These are phyloP conservation scores for Coemansia sp. DNA, from an alignment of 192 early-diverging fungal genomes.

Conservation along the genomic window DNA sequence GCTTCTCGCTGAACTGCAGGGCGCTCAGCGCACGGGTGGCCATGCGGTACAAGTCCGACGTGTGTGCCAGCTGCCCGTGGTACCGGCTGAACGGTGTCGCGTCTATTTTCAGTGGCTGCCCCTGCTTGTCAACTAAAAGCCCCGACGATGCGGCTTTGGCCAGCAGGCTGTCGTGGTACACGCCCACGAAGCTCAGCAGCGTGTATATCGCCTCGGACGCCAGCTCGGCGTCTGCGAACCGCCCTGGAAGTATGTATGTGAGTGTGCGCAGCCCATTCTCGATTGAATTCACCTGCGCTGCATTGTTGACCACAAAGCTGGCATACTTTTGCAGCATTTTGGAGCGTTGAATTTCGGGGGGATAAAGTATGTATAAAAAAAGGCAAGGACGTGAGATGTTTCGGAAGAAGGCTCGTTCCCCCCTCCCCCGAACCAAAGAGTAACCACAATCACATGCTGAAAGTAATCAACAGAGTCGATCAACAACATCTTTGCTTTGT, in stretches of 20 bases:
- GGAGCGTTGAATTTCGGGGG: too few species aligned
- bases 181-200: conserved; percentile 71
- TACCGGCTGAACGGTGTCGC: conserved; percentile 68
- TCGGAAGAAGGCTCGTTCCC: too few species aligned
- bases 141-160: conserved; percentile 34
- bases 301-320: conserved; percentile 81
- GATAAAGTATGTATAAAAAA: too few species aligned
- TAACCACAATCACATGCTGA: too few species aligned
- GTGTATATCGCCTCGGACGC: conserved; percentile 87
- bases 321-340: conserved; percentile 69
- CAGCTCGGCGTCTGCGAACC: conserved; percentile 91
- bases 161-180: conserved; percentile 84
- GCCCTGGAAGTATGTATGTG: conserved; percentile 89
- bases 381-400: too few species aligned
- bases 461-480: too few species aligned
- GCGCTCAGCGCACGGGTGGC: conserved; percentile 65
- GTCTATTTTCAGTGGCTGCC: conserved; percentile 16
- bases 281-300: conserved; percentile 81
- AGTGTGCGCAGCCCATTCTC: conserved; percentile 84
- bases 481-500: too few species aligned
- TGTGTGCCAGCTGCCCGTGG: conserved; percentile 58
- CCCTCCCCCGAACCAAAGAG: too few species aligned
- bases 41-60: conserved; percentile 52
- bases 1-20: conserved; percentile 69
- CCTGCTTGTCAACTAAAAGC: conserved; percentile 35